Percentiles rank a stretch among this genome's conserved stretches.
Evolutionary conservation across 2,329 filamentous ascomycete species (phyloP).

Genomic region (Chalaropsis ovoidea): DNA sequence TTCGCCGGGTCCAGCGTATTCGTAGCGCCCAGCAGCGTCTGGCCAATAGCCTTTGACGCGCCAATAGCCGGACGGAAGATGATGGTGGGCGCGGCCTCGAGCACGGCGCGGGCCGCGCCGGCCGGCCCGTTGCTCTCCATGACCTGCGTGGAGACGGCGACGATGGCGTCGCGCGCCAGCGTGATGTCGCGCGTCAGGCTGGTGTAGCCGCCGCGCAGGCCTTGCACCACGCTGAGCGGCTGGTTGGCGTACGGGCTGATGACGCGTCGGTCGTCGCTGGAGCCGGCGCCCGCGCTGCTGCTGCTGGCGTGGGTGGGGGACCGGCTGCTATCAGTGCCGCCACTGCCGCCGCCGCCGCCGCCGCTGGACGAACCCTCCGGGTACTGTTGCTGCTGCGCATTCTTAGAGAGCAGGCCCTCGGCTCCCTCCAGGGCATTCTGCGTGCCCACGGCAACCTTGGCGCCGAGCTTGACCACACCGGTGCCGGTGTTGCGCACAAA

Average conservation of each 20-base stretch:
- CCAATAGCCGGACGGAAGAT: constrained; percentile 85
- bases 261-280: constrained; percentile 59
- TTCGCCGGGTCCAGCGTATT: constrained; percentile 83
- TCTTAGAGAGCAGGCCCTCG: constrained; percentile 57
- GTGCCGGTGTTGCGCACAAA: constrained; percentile 92
- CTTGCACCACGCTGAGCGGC: constrained; percentile 77
- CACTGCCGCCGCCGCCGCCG: neutral
- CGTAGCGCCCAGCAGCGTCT: constrained; percentile 82
- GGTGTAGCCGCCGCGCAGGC: constrained; percentile 69
- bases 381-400: constrained; percentile 33
- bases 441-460: constrained; percentile 87
- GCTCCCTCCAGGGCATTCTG: constrained; percentile 86
- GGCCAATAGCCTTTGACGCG: constrained; percentile 75
- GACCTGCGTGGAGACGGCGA: constrained; percentile 84
- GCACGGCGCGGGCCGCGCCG: constrained; percentile 68
- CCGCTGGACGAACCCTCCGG: neutral
- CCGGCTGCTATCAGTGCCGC: constrained; percentile 28
- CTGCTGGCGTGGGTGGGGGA: neutral
- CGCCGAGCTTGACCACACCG: constrained; percentile 86
- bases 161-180: constrained; percentile 78
- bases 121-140: constrained; percentile 76
- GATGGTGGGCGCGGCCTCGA: constrained; percentile 79
- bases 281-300: constrained; percentile 36
- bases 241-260: constrained; percentile 92
- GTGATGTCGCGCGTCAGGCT: constrained; percentile 81